Conservation (phyloP, 768 basidiomycete species). For the Infundibulicybe gibba region DNA sequence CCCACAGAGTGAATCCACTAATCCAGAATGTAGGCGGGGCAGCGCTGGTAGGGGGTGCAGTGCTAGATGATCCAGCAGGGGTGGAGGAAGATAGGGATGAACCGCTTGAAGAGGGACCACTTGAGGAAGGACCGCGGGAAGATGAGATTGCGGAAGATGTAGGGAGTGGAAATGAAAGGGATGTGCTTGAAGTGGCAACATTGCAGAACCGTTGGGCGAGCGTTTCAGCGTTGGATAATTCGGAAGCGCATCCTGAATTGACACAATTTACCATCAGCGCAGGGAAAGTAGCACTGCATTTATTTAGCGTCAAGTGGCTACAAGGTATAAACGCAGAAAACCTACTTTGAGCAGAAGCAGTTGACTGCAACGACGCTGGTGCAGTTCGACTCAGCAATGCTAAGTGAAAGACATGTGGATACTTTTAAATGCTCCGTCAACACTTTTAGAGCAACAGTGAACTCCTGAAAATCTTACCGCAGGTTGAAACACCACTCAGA, state of each 20-base stretch:
- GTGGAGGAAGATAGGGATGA: neutral
- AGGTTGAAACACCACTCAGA: slow-evolving; percentile 31
- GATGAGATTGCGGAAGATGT: slow-evolving; percentile 6
- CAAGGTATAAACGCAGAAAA: neutral
- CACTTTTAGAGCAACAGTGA: neutral
- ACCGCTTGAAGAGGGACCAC: neutral
- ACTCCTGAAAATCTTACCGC: slow-evolving; percentile 24
- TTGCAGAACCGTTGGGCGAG: slow-evolving; percentile 48
- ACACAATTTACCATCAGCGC: slow-evolving; percentile 33
- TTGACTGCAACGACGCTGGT: slow-evolving; percentile 40
- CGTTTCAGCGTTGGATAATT: slow-evolving; percentile 33
- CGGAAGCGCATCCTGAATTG: slow-evolving; percentile 27
- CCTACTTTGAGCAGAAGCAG: slow-evolving; percentile 44
- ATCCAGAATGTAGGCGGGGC: neutral
- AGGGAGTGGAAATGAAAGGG: slow-evolving; percentile 17
- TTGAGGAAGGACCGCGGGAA: slow-evolving; percentile 2
- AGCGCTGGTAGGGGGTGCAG: neutral
- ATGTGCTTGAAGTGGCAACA: slow-evolving; percentile 11
- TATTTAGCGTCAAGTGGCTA: neutral
- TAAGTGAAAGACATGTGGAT: slow-evolving; percentile 36
- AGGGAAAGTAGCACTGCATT: slow-evolving; percentile 29
- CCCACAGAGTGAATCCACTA: no score
- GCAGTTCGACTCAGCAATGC: slow-evolving; percentile 37
- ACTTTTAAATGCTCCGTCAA: slow-evolving; percentile 24
- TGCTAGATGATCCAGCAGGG: neutral